phyloP scores from a whole-genome alignment of 1,284 basidiomycete species.

The Austroboletus rostrupii region DNA sequence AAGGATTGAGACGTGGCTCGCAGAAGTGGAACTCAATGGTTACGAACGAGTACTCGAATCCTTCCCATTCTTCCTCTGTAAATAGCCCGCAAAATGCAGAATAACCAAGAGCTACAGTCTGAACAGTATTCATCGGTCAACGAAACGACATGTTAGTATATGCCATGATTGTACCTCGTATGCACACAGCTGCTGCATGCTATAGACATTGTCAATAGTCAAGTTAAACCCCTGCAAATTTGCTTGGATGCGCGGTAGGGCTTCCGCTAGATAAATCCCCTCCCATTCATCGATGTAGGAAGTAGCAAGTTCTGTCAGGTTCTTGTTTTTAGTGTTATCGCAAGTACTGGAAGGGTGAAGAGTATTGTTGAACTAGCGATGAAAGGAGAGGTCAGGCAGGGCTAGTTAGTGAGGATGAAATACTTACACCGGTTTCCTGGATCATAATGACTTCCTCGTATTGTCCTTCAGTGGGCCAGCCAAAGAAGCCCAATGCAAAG shows the following conservation, averaged over 20 bases:
- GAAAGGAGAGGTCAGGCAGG: background rate
- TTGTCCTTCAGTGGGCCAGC: constrained; percentile 72
- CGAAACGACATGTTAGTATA: background rate
- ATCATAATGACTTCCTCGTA: constrained; percentile 82
- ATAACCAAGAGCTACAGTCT: constrained; percentile 89
- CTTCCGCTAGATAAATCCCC: constrained; percentile 64
- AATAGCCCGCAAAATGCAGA: constrained; percentile 89
- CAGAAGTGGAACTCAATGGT: background rate
- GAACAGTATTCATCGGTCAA: background rate
- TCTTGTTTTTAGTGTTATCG: constrained; percentile 47
- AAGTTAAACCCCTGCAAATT: constrained; percentile 58
- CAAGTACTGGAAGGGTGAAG: constrained; percentile 35
- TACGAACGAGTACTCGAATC: constrained; percentile 78
- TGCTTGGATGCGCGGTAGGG: constrained; percentile 61
- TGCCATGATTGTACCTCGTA: constrained; percentile 59
- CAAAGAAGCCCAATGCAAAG: constrained; percentile 86
- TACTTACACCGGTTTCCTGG: constrained; percentile 57
- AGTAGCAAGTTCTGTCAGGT: constrained; percentile 53
- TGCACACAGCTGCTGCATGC: constrained; percentile 76
- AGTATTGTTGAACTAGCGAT: constrained; percentile 28
- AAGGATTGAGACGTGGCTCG: background rate
- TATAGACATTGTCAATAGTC: constrained; percentile 67
- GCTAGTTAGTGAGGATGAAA: background rate
- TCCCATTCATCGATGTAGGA: constrained; percentile 65
- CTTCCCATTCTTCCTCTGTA: constrained; percentile 85